Evolutionary conservation across 176 grass and related monocot genomes (phyloP).

Genomic region (Zea mays): DNA sequence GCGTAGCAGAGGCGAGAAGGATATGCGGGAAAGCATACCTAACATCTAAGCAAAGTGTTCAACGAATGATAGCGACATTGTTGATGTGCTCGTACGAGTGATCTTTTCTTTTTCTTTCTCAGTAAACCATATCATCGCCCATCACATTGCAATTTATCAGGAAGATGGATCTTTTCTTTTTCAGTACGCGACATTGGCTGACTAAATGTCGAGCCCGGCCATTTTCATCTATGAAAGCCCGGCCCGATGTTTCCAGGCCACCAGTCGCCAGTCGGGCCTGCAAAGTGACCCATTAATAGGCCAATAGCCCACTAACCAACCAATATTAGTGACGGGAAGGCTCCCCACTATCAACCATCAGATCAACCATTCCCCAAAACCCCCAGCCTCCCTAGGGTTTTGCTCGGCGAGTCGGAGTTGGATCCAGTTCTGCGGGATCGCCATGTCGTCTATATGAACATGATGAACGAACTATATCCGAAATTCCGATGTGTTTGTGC

Average conservation of each 20-base stretch:
- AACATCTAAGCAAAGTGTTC: neutral
- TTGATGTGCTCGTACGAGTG: neutral
- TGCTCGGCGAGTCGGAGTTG: neutral
- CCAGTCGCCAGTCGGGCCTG: neutral
- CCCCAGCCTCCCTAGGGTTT: conserved; percentile 47
- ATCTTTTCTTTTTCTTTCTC: no score
- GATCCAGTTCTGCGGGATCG: neutral
- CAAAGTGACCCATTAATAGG: neutral
- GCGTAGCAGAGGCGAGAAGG: neutral
- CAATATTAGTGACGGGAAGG: neutral
- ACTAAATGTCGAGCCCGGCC: no score
- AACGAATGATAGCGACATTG: neutral
- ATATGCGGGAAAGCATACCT: neutral
- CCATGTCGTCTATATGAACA: conserved; percentile 45
- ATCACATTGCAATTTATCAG: neutral
- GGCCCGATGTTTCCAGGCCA: neutral
- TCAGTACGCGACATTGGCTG: no score
- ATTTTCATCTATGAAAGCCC: neutral
- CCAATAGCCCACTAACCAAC: no score
- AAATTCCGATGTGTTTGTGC: neutral
- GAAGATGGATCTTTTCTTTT: neutral
- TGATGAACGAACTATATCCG: neutral
- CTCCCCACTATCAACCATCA: neutral
- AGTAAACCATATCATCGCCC: no score
- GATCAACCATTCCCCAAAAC: conserved; percentile 11